Evolutionary conservation across 331 rosid genomes (phyloP).

Genomic region (Acacia concinna): DNA sequence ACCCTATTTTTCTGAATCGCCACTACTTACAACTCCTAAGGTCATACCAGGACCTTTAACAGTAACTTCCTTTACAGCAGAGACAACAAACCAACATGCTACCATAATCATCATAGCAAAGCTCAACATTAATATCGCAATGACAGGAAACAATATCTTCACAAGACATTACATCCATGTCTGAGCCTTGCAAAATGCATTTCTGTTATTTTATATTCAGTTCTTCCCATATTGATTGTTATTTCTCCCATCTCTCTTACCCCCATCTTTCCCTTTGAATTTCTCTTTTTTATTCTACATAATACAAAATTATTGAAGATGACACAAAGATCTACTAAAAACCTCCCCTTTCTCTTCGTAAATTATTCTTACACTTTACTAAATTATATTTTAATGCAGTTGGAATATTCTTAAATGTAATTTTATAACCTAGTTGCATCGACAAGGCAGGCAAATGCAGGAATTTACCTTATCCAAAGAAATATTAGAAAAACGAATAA

Average conservation of each 20-base stretch:
- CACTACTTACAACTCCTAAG: neutral
- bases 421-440: neutral
- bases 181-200: neutral
- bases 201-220: neutral
- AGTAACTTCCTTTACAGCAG: neutral
- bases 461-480: neutral
- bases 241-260: neutral
- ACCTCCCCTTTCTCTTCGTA: slow-evolving; percentile 7
- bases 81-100: neutral
- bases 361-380: neutral
- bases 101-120: neutral
- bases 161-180: neutral
- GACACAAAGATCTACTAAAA: neutral
- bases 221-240: neutral
- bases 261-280: neutral
- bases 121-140: neutral
- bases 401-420: neutral
- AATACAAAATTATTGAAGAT: neutral
- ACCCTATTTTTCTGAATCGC: neutral
- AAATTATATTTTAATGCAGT: neutral
- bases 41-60: neutral
- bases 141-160: neutral
- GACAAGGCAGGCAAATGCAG: neutral
- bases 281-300: slow-evolving; percentile 3
- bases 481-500: too few species aligned